Conservation (phyloP, 2,329 filamentous ascomycete species). For the Arachnopeziza araneosa region DNA sequence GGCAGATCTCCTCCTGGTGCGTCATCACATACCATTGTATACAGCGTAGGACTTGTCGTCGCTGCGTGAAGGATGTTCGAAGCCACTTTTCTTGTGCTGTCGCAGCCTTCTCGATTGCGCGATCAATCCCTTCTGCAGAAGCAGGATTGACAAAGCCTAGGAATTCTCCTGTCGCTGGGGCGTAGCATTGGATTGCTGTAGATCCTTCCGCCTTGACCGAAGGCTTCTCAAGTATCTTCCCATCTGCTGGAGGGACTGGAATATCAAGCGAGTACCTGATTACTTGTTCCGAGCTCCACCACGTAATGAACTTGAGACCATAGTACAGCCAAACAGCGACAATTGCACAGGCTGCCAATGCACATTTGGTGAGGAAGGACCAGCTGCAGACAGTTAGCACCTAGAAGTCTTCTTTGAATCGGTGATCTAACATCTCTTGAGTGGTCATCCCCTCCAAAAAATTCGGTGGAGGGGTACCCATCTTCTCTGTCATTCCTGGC, state of each 20-base stretch:
- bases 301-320: conserved; percentile 16
- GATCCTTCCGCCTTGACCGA: conserved; percentile 61
- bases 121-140: conserved; percentile 72
- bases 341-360: conserved; percentile 1
- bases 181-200: conserved; percentile 74
- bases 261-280: conserved; percentile 55
- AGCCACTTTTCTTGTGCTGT: conserved; percentile 74
- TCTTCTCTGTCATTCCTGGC: not conserved
- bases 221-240: conserved; percentile 52
- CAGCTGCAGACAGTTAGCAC: conserved; percentile 16
- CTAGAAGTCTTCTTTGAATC: not conserved
- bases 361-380: conserved; percentile 10
- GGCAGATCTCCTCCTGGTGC: conserved; percentile 82
- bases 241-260: conserved; percentile 55
- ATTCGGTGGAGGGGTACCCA: not conserved
- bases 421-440: conserved; percentile 20
- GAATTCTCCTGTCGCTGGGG: conserved; percentile 80
- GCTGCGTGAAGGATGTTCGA: conserved; percentile 68
- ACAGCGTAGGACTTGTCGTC: conserved; percentile 73
- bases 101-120: conserved; percentile 66
- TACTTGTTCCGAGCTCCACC: conserved; percentile 33
- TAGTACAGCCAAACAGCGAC: conserved; percentile 22
- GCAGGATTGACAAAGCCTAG: conserved; percentile 75
- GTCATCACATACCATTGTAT: conserved; percentile 80
- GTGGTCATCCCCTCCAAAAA: conserved; percentile 18